phyloP scores from a whole-genome alignment of 441 rosid species.

The Metrosideros polymorpha region DNA sequence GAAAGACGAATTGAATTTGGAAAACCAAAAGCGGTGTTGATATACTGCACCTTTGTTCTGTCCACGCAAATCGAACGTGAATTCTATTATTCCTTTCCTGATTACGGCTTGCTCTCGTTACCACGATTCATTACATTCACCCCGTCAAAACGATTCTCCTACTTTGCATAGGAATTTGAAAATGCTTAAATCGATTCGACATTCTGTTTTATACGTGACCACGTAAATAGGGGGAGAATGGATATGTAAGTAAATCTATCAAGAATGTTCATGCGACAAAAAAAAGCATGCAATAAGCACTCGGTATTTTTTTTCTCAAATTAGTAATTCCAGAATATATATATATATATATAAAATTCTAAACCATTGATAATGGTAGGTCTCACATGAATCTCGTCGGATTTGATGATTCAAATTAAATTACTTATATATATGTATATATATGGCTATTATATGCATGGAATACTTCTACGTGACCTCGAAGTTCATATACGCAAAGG shows the following conservation, averaged over 20 bases:
- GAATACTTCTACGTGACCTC: not conserved
- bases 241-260: not conserved
- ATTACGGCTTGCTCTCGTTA: not conserved
- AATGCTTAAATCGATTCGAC: not conserved
- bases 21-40: not conserved
- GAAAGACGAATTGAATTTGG: not conserved
- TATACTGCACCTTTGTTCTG: not conserved
- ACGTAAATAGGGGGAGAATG: not conserved
- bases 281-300: not conserved
- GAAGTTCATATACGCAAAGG: not conserved
- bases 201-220: not conserved
- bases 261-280: not conserved
- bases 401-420: not conserved
- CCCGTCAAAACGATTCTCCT: not conserved
- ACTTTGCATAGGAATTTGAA: not conserved
- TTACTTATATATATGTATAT: not conserved
- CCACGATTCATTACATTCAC: too few species aligned
- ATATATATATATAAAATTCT: not conserved
- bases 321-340: not conserved
- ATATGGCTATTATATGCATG: not conserved
- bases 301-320: not conserved
- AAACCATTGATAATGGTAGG: not conserved
- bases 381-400: not conserved
- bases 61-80: not conserved
- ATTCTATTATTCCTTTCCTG: not conserved